phyloP scores from a whole-genome alignment of 139 green algal genomes.

The Bryopsis sp. region DNA sequence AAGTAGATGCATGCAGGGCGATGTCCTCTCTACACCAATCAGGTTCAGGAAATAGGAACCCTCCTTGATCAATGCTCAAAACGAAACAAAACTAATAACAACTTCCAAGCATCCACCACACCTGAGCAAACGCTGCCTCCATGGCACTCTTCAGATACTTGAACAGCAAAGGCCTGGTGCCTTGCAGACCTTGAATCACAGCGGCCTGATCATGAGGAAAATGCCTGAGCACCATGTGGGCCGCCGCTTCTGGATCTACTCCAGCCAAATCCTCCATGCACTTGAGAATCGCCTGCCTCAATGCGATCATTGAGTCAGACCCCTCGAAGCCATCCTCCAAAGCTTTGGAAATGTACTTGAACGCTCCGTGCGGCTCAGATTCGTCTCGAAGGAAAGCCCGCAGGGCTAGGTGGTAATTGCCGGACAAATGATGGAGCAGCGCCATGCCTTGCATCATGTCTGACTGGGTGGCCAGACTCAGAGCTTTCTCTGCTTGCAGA shows the following conservation, averaged over 20 bases:
- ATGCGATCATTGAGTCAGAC: too few relatives aligned
- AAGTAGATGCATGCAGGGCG: too few relatives aligned
- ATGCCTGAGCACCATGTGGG: not conserved
- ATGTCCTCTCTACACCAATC: too few relatives aligned
- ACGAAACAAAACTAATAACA: too few relatives aligned
- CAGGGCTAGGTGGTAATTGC: not conserved
- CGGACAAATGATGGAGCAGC: not conserved
- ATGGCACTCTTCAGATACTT: slow-evolving; percentile 8
- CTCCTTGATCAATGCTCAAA: too few relatives aligned
- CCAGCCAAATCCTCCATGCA: slow-evolving; percentile 4
- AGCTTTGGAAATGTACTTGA: too few relatives aligned
- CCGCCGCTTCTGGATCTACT: not conserved
- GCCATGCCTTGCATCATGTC: not conserved
- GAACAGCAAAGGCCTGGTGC: not conserved
- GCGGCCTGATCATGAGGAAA: slow-evolving; percentile 4
- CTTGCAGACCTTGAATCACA: slow-evolving; percentile 9
- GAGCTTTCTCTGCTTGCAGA: slow-evolving; percentile 7
- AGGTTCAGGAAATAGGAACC: too few relatives aligned
- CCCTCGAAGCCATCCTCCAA: too few relatives aligned
- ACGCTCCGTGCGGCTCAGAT: too few relatives aligned
- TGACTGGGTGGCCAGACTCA: not conserved
- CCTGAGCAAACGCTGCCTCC: not conserved
- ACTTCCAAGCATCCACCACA: too few relatives aligned
- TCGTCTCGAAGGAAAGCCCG: not conserved
- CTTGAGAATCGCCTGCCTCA: not conserved